Percentiles rank a stretch among this genome's conserved stretches.
These are phyloP conservation scores for Malus hybrid DNA, from an alignment of 331 rosid species.

Conservation along the genomic window DNA sequence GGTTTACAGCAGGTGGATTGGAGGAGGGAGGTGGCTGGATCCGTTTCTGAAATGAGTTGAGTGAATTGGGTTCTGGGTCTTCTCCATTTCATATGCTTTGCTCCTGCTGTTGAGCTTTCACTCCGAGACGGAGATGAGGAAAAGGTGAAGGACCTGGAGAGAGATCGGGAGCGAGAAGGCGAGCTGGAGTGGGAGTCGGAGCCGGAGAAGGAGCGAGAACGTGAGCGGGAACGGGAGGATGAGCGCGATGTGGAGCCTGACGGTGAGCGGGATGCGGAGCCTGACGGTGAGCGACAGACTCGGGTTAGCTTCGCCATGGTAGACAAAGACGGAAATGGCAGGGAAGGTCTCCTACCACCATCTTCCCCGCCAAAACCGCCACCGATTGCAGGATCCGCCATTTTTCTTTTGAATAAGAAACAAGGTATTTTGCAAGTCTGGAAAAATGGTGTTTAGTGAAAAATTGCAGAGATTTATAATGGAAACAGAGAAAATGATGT, in stretches of 20 bases:
- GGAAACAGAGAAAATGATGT: neutral
- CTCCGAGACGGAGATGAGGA: no score
- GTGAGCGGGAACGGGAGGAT: no score
- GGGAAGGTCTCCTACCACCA: neutral
- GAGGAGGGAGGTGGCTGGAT: constrained; percentile 45
- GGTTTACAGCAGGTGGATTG: constrained; percentile 67
- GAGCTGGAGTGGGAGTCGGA: no score
- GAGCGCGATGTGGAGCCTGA: no score
- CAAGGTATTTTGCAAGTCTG: neutral
- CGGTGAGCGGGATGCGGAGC: no score
- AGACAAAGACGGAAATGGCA: neutral
- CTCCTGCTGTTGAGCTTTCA: constrained; percentile 21
- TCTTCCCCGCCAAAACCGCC: neutral
- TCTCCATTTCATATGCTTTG: constrained; percentile 56
- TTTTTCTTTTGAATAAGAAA: neutral
- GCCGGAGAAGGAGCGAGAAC: no score
- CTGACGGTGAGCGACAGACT: no score
- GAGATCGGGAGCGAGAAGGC: no score
- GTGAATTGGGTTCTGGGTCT: constrained; percentile 52
- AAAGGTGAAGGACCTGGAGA: no score
- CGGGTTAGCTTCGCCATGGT: no score
- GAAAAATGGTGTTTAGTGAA: neutral
- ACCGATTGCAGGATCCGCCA: constrained; percentile 6
- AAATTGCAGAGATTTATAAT: neutral
- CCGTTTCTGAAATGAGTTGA: constrained; percentile 52